Base-by-base conservation (phyloP, 495 filamentous ascomycete species). In the Aspergillus bertholletiae region DNA sequence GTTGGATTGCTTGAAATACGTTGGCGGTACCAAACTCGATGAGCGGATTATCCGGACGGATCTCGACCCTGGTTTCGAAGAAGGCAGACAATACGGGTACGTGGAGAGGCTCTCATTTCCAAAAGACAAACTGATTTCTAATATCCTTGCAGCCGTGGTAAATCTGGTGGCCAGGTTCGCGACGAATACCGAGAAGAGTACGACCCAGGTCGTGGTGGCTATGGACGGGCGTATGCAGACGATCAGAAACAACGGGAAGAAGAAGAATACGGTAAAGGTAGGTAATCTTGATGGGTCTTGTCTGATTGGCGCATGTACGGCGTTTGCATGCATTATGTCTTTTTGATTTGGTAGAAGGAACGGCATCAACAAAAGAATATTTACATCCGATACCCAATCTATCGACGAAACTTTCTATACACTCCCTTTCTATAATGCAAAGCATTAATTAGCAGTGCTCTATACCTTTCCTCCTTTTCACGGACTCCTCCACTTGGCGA, bases 1-100 rank as follows among this genome's bases (percentile, higher is more conserved):
- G 6, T 75, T 97, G 28, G 94, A 97, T 63, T 96, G 92, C 68
- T 86, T 98, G 87, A 97, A 97, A 71, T 98, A 97, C 63, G 85
- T 97, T 60, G 95, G 95, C 30, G 94, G 94, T 32, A 98, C 94
- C n/a, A 98, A 98, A 76, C 78, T 98, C 28, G 94, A 98, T 70
- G 94, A 98, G 74, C 84, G 94, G 56, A 88, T 97, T 58, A 96
- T 98, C 60, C 81, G 94, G 35, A 95, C 94, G n/a, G 94, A 98
- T 76, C 70, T 97, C 22, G 94, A 98, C 66, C 91, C 94, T 43
- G 94, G 95, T 9, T 98, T 98, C 60, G 84, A 89, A 49, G 94
- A 98, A 71, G 95, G 94, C 3, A 83, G 94, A 47, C 94, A 98
- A 73, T 98, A 97, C 67, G 92, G 92, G 83, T 85, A 75, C 28